Conservation (phyloP, 1,139 yeast species). For the Geotrichum phurueaensis region DNA sequence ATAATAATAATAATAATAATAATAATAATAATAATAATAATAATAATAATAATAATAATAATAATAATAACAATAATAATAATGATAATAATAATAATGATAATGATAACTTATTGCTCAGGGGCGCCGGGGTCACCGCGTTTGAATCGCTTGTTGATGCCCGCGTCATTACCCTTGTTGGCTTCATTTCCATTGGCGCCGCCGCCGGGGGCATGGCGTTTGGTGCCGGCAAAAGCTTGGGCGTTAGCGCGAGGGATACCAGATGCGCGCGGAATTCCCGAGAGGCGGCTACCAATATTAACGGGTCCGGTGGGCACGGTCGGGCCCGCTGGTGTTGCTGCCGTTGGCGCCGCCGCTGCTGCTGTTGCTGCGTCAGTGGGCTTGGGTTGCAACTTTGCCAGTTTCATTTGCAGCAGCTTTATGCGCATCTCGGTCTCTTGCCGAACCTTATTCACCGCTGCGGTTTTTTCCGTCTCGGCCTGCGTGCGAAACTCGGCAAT, state of each 20-base stretch:
- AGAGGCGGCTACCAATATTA: neutral
- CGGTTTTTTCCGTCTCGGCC: constrained; percentile 22
- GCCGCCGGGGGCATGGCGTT: neutral
- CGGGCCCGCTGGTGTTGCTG: neutral
- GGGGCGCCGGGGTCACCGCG: neutral
- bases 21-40: no score
- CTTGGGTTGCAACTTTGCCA: neutral
- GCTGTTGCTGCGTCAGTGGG: neutral
- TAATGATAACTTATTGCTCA: neutral
- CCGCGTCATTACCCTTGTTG: neutral
- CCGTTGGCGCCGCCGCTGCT: neutral
- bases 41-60: no score
- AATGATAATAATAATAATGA: no score
- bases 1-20: no score
- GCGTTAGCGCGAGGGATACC: constrained; percentile 3
- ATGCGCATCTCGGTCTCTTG: constrained; percentile 32
- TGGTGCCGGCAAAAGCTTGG: neutral
- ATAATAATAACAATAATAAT: no score
- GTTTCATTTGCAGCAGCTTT: constrained; percentile 30
- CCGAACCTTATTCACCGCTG: constrained; percentile 21
- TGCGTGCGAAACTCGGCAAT: constrained; percentile 10
- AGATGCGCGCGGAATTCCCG: neutral
- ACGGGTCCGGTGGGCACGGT: neutral
- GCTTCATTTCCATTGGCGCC: neutral
- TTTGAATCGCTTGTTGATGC: neutral